A percentile compares a stretch with the other conserved stretches of the same genome.
Evolutionary conservation across 2,329 filamentous ascomycete species (phyloP).

Genomic region (Lachnellula arida): DNA sequence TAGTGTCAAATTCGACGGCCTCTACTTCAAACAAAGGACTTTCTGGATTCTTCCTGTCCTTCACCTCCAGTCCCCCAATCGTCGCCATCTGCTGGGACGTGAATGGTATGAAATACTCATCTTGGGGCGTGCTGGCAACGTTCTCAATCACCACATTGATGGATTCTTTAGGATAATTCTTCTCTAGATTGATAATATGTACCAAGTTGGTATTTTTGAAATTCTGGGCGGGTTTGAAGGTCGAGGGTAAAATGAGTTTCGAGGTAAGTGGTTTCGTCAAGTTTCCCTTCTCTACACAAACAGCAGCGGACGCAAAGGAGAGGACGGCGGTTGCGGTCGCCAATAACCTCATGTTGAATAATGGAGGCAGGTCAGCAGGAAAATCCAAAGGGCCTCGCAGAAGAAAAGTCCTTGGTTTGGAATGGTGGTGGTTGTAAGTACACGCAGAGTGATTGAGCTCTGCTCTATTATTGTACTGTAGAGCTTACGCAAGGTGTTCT

Average conservation of each 20-base stretch:
- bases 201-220: conserved; percentile 94
- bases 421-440: conserved; percentile 4
- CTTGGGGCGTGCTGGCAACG: conserved; percentile 69
- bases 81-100: conserved; percentile 68
- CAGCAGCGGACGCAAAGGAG: conserved; percentile 41
- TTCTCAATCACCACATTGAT: conserved; percentile 96
- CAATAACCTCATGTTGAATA: conserved; percentile 30
- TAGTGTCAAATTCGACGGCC: conserved; percentile 57
- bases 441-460: conserved; percentile 5
- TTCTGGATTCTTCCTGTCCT: conserved; percentile 77
- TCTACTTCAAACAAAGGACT: conserved; percentile 65
- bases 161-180: conserved; percentile 83
- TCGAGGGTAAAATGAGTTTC: conserved; percentile 54
- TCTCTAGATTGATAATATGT: conserved; percentile 86
- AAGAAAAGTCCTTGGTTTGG: conserved; percentile 6
- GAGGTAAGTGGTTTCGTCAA: conserved; percentile 42
- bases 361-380: conserved; percentile 17
- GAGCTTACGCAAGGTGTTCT: conserved; percentile 28
- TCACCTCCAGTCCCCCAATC: conserved; percentile 83
- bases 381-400: conserved; percentile 8
- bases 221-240: conserved; percentile 80
- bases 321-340: conserved; percentile 53
- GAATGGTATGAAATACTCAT: conserved; percentile 89
- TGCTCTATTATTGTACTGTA: conserved; percentile 4
- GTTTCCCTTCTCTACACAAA: conserved; percentile 27